phyloP scores from a whole-genome alignment of 2,329 filamentous ascomycete genomes.

The Epichloe baconii region DNA sequence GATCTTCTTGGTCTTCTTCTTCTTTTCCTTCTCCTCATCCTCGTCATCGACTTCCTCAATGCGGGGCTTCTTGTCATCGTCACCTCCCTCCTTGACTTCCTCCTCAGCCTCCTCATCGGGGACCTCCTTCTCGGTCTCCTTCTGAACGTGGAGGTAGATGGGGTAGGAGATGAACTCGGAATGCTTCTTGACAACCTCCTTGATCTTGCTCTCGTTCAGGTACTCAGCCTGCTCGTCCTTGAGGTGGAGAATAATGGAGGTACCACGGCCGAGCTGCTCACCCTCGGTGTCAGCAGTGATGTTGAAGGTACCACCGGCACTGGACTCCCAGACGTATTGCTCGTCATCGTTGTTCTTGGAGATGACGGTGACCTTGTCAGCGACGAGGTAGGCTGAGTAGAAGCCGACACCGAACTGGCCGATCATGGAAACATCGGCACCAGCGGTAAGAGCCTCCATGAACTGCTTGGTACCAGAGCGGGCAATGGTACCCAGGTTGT shows the following conservation, averaged over 20 bases:
- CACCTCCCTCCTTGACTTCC: conserved; percentile 51
- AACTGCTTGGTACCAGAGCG: conserved; percentile 99
- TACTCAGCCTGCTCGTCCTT: conserved; percentile 99
- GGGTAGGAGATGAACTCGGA: conserved; percentile 99
- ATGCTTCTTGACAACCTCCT: conserved; percentile 99
- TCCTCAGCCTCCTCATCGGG: conserved; percentile 84
- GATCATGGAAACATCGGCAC: conserved; percentile 99
- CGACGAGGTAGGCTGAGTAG: conserved; percentile 99
- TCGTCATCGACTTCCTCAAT: conserved; percentile 85
- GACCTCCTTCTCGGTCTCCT: conserved; percentile 98
- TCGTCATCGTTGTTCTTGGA: conserved; percentile 99
- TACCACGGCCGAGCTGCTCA: conserved; percentile 82
- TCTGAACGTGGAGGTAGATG: conserved; percentile 98
- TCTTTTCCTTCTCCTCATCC: conserved; percentile 77
- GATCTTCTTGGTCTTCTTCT: conserved; percentile 98
- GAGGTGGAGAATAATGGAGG: conserved; percentile 95
- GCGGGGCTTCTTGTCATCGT: conserved; percentile 88
- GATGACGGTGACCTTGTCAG: conserved; percentile 86
- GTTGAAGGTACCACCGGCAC: conserved; percentile 93
- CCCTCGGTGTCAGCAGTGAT: conserved; percentile 83
- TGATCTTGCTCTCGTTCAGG: conserved; percentile 97
- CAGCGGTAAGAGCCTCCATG: conserved; percentile 97
- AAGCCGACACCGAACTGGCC: conserved; percentile 99
- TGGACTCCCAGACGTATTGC: conserved; percentile 99
- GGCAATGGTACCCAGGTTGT: conserved; percentile 99